Conservation (phyloP, 345 rosid genomes). For the Rhodomyrtus tomentosa region DNA sequence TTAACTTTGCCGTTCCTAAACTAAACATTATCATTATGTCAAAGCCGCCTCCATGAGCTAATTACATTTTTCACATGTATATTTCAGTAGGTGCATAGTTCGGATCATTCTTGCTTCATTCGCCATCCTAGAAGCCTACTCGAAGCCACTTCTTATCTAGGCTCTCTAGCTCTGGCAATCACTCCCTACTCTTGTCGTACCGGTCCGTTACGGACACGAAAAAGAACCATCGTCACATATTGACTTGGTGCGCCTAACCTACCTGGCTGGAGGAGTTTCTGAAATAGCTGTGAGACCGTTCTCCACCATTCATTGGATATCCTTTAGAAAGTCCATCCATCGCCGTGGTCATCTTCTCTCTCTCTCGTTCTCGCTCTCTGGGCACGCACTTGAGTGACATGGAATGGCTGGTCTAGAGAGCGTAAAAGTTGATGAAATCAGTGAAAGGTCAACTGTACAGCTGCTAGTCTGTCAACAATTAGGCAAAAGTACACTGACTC, state of each 20-base stretch:
- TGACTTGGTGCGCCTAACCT: not conserved
- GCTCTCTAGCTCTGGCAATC: no score
- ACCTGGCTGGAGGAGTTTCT: not conserved
- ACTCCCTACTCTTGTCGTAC: no score
- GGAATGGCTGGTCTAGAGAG: not conserved
- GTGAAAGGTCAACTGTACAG: not conserved
- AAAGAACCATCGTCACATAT: not conserved
- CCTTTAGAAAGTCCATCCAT: not conserved
- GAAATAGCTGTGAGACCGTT: not conserved
- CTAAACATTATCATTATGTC: no score
- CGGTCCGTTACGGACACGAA: not conserved
- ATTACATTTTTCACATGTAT: no score
- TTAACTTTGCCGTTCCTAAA: no score
- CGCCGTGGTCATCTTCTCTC: not conserved
- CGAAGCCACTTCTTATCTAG: no score
- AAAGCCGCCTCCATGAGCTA: no score
- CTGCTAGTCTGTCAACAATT: not conserved
- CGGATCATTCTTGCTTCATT: no score
- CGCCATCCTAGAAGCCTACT: no score
- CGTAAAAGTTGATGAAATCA: not conserved
- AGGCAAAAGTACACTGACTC: not conserved
- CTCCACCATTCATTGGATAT: not conserved
- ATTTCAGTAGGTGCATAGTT: no score
- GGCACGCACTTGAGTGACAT: not conserved
- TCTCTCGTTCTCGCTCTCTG: not conserved